Percentiles rank a stretch among this genome's conserved stretches.
Evolutionary conservation across 495 filamentous ascomycete genomes (phyloP).

Genomic region (Terfezia claveryi): DNA sequence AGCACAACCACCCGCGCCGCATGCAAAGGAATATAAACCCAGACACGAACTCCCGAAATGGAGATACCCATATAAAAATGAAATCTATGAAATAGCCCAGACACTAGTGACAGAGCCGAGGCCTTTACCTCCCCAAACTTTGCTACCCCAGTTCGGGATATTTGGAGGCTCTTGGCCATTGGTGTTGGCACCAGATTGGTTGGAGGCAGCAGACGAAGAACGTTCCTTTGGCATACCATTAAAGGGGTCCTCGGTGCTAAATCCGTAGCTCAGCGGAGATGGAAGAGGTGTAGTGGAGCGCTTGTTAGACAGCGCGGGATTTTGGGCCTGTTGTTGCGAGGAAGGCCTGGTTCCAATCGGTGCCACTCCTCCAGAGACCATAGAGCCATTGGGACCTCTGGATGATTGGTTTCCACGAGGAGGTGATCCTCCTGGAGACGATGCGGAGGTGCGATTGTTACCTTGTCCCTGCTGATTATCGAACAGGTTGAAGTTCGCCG

Average conservation of each 20-base stretch:
- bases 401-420: conserved; percentile 36
- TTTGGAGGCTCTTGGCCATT: conserved; percentile 11
- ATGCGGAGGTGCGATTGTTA: conserved; percentile 56
- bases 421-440: conserved; percentile 75
- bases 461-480: conserved; percentile 22
- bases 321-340: conserved; percentile 29
- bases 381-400: conserved; percentile 28
- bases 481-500: conserved; percentile 41
- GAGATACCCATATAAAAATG: conserved; percentile 1
- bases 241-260: not conserved
- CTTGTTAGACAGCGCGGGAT: conserved; percentile 49
- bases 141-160: conserved; percentile 21
- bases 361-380: conserved; percentile 43
- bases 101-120: conserved; percentile 20
- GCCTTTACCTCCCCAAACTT: conserved; percentile 31
- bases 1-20: conserved; percentile 18
- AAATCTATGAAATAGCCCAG: conserved; percentile 13
- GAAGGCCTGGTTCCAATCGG: conserved; percentile 78
- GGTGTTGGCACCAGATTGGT: conserved; percentile 26
- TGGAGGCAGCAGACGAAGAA: conserved; percentile 38
- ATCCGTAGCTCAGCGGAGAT: conserved; percentile 62
- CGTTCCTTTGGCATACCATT: conserved; percentile 28
- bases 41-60: conserved; percentile 16
- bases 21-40: conserved; percentile 19
- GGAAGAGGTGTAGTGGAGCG: conserved; percentile 75